Percentiles rank a stretch among this genome's conserved stretches.
phyloP scores from a whole-genome alignment of 129 eudicot species.

The Centrapalus pauciflorus region DNA sequence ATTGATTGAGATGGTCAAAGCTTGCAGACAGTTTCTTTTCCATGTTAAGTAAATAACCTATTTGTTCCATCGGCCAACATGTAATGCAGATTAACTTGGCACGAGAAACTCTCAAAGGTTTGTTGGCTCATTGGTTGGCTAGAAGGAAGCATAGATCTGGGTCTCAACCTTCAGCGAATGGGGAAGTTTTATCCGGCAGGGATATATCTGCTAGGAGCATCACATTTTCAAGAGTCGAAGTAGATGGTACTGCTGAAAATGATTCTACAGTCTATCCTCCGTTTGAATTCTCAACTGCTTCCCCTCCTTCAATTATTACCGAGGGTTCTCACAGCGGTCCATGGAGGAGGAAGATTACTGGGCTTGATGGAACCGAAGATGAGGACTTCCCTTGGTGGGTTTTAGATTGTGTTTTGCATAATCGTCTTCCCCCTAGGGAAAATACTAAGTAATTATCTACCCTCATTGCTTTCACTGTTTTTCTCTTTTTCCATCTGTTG shows the following conservation, averaged over 20 bases:
- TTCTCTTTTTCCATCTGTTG: neutral
- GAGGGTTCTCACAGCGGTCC: slow-evolving; percentile 95
- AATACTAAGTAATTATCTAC: slow-evolving; percentile 69
- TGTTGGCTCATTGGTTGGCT: slow-evolving; percentile 77
- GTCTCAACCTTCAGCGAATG: slow-evolving; percentile 59
- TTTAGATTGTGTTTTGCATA: slow-evolving; percentile 76
- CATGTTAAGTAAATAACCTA: neutral
- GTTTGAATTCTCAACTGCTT: slow-evolving; percentile 72
- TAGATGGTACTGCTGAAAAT: slow-evolving; percentile 68
- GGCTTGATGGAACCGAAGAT: slow-evolving; percentile 85
- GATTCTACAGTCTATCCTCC: slow-evolving; percentile 86
- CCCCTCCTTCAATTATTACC: slow-evolving; percentile 93
- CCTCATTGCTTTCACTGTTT: neutral
- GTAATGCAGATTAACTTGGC: slow-evolving; percentile 96
- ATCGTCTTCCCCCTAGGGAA: slow-evolving; percentile 94
- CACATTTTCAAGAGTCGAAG: slow-evolving; percentile 66
- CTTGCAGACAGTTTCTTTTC: neutral
- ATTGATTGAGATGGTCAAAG: too few species aligned
- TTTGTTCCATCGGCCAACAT: slow-evolving; percentile 27
- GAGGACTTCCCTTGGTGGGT: slow-evolving; percentile 99
- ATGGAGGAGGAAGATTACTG: slow-evolving; percentile 92
- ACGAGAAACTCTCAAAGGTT: slow-evolving; percentile 94
- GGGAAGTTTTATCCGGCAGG: slow-evolving; percentile 60
- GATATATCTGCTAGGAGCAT: slow-evolving; percentile 55
- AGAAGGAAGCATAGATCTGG: slow-evolving; percentile 75